Evolutionary conservation across 352 stramenopile species (phyloP).

Genomic region (Globisporangium sylvaticum): DNA sequence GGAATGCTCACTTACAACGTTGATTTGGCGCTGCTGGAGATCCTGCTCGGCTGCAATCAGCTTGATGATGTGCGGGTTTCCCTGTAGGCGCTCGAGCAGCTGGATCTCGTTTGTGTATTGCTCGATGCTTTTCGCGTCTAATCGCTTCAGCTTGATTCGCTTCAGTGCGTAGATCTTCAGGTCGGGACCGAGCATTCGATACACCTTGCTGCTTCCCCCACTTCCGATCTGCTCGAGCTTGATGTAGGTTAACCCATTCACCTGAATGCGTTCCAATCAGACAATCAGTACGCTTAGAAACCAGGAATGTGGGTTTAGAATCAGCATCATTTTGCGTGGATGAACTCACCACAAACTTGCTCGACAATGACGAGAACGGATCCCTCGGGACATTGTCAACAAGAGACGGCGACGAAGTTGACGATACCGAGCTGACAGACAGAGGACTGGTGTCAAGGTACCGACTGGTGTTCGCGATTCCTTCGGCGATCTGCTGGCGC

Average conservation of each 20-base stretch:
- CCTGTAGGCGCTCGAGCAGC: slow-evolving; percentile 90
- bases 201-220: slow-evolving; percentile 97
- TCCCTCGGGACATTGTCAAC: slow-evolving; percentile 29
- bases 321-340: neutral
- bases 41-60: slow-evolving; percentile 94
- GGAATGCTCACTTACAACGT: slow-evolving; percentile 40
- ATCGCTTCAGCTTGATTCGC: slow-evolving; percentile 94
- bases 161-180: slow-evolving; percentile 97
- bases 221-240: slow-evolving; percentile 96
- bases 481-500: slow-evolving; percentile 30
- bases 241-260: slow-evolving; percentile 91
- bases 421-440: slow-evolving; percentile 53
- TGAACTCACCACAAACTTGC: slow-evolving; percentile 47
- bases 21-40: slow-evolving; percentile 61
- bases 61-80: slow-evolving; percentile 95
- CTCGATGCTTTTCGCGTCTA: slow-evolving; percentile 89
- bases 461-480: slow-evolving; percentile 19
- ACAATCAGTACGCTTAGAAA: neutral
- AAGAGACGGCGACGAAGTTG: slow-evolving; percentile 45
- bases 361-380: slow-evolving; percentile 49
- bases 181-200: slow-evolving; percentile 91
- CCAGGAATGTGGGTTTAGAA: neutral
- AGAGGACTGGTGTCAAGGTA: slow-evolving; percentile 31
- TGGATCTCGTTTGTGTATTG: slow-evolving; percentile 98
- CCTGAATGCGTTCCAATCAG: slow-evolving; percentile 23